Evolutionary conservation across 495 filamentous ascomycete species (phyloP).

Genomic region (Xeromyces bisporus): DNA sequence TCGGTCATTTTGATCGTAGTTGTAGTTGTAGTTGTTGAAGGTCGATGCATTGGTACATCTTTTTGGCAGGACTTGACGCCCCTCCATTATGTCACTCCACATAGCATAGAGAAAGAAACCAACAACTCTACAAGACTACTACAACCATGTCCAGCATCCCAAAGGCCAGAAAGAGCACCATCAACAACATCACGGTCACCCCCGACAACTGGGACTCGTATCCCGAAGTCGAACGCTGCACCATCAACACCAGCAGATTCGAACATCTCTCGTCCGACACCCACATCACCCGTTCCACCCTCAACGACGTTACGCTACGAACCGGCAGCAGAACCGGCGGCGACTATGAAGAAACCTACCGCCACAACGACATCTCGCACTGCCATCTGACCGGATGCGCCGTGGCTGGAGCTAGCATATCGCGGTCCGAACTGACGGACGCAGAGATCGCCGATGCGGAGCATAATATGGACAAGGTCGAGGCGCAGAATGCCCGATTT

Average conservation of each 20-base stretch:
- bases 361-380: neutral
- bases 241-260: constrained; percentile 1
- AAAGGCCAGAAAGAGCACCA: constrained; percentile 2
- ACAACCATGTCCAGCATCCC: constrained; percentile 5
- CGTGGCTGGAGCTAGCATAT: neutral
- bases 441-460: neutral
- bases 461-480: neutral
- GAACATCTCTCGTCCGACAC: constrained; percentile 1
- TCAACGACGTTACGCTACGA: neutral
- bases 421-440: neutral
- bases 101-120: neutral
- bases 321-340: neutral
- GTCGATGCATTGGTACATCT: too few species aligned
- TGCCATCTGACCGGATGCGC: neutral
- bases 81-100: too few species aligned
- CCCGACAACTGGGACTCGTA: constrained; percentile 5
- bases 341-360: neutral
- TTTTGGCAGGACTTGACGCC: too few species aligned
- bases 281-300: neutral
- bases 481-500: neutral
- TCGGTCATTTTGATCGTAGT: too few species aligned
- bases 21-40: too few species aligned
- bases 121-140: neutral
- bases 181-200: constrained; percentile 2
- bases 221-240: constrained; percentile 3